phyloP scores from a whole-genome alignment of 805 yeast species.

The Candida andamanensis region DNA sequence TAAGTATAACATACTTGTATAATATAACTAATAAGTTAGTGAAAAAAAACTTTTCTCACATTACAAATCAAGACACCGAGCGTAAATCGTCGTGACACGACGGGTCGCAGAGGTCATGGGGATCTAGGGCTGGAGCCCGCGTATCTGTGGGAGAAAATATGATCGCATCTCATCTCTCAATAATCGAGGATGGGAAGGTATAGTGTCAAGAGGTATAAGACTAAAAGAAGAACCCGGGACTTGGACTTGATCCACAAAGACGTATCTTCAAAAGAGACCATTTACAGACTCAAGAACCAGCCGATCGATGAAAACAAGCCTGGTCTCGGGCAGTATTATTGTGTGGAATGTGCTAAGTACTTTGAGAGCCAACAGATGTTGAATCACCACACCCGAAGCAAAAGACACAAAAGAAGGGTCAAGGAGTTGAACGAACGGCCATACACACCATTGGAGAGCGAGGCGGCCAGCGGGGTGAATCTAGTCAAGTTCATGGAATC shows the following conservation, averaged over 20 bases:
- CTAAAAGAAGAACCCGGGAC: conserved; percentile 82
- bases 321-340: conserved; percentile 92
- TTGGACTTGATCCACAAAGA: conserved; percentile 80
- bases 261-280: conserved; percentile 57
- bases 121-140: too few species aligned
- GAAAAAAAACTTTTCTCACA: too few species aligned
- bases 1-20: too few species aligned
- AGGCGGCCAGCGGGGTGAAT: conserved; percentile 84
- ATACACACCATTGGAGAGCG: conserved; percentile 81
- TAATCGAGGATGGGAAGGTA: conserved; percentile 68
- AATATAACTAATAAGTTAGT: too few species aligned
- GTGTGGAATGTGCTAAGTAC: conserved; percentile 91
- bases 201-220: conserved; percentile 80
- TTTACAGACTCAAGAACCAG: conserved; percentile 67
- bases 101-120: too few species aligned
- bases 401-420: conserved; percentile 82
- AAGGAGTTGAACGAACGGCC: conserved; percentile 73
- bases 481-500: conserved; percentile 59
- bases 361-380: conserved; percentile 74
- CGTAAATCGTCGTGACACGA: too few species aligned
- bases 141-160: too few species aligned
- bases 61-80: too few species aligned
- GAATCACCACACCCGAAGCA: conserved; percentile 66
- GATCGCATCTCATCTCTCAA: conserved; percentile 4
- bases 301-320: conserved; percentile 85